Percentiles rank a stretch among this genome's conserved stretches.
Evolutionary conservation across 306 rosid genomes (phyloP).

Genomic region (Malus domestica): DNA sequence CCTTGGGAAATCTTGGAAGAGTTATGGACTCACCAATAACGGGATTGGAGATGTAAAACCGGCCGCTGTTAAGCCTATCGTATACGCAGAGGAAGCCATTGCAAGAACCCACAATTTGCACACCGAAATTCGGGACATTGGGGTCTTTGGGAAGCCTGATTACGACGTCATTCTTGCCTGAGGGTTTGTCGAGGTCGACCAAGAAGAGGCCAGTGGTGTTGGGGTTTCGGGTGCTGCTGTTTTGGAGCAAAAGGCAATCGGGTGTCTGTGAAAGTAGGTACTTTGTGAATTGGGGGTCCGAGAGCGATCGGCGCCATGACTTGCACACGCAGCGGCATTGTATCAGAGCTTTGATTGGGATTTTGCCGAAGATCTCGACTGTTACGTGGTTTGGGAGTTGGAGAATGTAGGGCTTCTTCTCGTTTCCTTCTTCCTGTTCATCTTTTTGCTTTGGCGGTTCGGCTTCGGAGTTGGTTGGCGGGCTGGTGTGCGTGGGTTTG

Average conservation of each 20-base stretch:
- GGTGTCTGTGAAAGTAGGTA: not conserved
- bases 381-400: not conserved
- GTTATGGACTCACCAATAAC: not conserved
- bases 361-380: not conserved
- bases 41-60: not conserved
- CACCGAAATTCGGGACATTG: not conserved
- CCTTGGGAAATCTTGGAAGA: not conserved
- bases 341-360: not conserved
- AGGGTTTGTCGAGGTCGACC: not conserved
- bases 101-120: not conserved
- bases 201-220: not conserved
- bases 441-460: not conserved
- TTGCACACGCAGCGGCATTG: constrained; percentile 8
- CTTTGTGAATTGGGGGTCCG: not conserved
- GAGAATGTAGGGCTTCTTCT: not conserved
- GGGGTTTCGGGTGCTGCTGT: not conserved
- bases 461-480: not conserved
- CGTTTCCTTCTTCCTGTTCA: not conserved
- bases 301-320: not conserved
- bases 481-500: not conserved
- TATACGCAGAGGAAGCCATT: not conserved
- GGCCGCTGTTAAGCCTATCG: not conserved
- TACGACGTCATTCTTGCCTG: not conserved
- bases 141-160: not conserved
- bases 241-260: not conserved